Evolutionary conservation across 176 grass and related monocot species (phyloP), one percentile per base, ranked within the genome.

Genomic region (Carex pumila): DNA sequence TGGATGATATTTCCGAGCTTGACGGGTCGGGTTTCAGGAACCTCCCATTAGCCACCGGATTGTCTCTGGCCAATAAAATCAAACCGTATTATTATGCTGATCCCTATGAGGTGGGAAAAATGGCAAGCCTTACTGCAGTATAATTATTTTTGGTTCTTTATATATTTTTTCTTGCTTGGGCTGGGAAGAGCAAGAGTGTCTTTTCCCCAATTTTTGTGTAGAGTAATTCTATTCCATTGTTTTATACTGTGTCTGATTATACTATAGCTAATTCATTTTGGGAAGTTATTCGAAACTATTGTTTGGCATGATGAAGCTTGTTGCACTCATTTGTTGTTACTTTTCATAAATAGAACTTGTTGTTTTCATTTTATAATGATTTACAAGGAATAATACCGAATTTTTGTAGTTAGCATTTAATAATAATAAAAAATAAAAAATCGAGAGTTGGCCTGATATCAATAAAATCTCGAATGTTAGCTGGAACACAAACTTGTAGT

Each of bases 11-110:
- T 89, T 80, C 91, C 83, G 96, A 99, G 68, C 85, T 87, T 80
- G 91, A 95, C 25, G 76, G 83, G 54, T 90, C 86, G 32, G 94
- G 83, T 79, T 85, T 90, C 59, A 84, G 96, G 57, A 93, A 94
- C 85, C 88, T 93, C 85, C 96, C 96, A 58, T 54, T 95, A 65
- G 91, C 96, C 6, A 85, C 89, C 36, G 96, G 96, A 30, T 45
- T 99, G 12, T 93, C 92, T 72, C 91, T 99, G 83, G 89, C 92
- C 59, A 99, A 90, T 88, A 99, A 87, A 80, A 85, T 99, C 49
- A 99, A 95, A 83, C 87, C 90, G 68, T 99, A 99, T 75, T 95
- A 95, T 75, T 94, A 99, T 56, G 93, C 91, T 56, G 96, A 95
- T 84, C 92, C 92, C 49, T 91, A 91, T 84, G 96, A 99, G 88